These are phyloP conservation scores for Mitragyna speciosa DNA, from an alignment of 257 asterid species.

Conservation along the genomic window DNA sequence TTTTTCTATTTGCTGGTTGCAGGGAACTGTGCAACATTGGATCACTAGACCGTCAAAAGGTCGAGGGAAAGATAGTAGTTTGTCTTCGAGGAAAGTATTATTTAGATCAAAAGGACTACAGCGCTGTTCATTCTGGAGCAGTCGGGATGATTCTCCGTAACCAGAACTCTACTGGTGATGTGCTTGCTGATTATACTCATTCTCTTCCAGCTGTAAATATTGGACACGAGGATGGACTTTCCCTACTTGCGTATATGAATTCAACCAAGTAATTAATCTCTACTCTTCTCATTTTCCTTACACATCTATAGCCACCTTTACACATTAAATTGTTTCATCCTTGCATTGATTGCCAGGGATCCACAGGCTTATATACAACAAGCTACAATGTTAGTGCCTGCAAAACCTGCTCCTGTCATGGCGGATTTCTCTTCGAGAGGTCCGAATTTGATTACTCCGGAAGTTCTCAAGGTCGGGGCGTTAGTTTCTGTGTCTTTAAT, in stretches of 20 bases:
- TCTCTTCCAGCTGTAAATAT: constrained; percentile 55
- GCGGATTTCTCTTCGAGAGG: constrained; percentile 77
- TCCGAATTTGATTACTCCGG: constrained; percentile 48
- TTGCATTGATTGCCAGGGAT: constrained; percentile 25
- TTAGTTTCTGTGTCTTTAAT: too few species aligned
- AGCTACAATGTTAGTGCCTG: constrained; percentile 20
- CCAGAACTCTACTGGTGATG: constrained; percentile 14
- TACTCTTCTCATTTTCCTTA: not conserved
- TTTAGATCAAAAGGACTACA: constrained; percentile 41
- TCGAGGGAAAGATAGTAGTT: constrained; percentile 54
- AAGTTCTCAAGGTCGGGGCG: constrained; percentile 60
- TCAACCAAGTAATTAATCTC: constrained; percentile 28
- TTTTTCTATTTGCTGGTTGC: constrained; percentile 8
- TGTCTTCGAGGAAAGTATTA: constrained; percentile 49
- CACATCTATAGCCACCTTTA: too few species aligned
- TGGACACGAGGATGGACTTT: constrained; percentile 43
- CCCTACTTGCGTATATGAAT: constrained; percentile 40
- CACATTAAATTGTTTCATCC: too few species aligned
- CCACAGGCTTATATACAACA: constrained; percentile 46
- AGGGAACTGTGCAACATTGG: constrained; percentile 45
- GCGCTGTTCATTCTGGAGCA: constrained; percentile 56
- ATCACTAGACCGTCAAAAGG: constrained; percentile 48
- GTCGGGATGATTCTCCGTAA: constrained; percentile 62
- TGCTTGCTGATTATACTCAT: constrained; percentile 35
- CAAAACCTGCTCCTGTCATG: constrained; percentile 60